Conservation (phyloP, 2,329 filamentous ascomycete species). For the Chaetomium olivaceum region DNA sequence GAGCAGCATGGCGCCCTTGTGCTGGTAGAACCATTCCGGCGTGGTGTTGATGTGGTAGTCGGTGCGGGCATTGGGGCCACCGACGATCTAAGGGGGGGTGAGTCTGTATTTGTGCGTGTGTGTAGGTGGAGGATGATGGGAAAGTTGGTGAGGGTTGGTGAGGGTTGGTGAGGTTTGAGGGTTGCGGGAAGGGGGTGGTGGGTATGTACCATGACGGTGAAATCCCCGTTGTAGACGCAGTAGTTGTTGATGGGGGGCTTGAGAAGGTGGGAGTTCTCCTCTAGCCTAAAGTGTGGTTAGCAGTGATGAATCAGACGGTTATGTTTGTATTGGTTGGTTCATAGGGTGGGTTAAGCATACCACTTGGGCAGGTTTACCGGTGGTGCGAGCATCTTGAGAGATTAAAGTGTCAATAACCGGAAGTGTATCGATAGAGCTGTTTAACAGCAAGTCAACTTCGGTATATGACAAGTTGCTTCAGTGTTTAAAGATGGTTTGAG, state of each 20-base stretch:
- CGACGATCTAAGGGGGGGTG: slow-evolving; percentile 55
- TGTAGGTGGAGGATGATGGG: background rate
- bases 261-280: slow-evolving; percentile 87
- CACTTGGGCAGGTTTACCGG: slow-evolving; percentile 61
- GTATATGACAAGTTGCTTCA: background rate
- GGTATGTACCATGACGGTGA: slow-evolving; percentile 72
- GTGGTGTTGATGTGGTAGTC: slow-evolving; percentile 99
- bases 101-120: too few relatives aligned
- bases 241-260: slow-evolving; percentile 97
- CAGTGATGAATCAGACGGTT: background rate
- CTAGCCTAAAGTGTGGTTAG: slow-evolving; percentile 61
- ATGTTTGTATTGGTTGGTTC: background rate
- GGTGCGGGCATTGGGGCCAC: slow-evolving; percentile 91
- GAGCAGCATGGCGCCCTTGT: slow-evolving; percentile 89
- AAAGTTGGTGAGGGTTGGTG: background rate
- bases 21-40: slow-evolving; percentile 97
- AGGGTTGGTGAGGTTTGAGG: too few relatives aligned
- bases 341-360: slow-evolving; percentile 38
- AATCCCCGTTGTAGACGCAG: slow-evolving; percentile 84
- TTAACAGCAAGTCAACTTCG: background rate
- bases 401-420: background rate
- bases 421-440: background rate
- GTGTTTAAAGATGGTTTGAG: background rate
- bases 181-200: background rate
- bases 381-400: slow-evolving; percentile 46